Percentiles rank a stretch among this genome's conserved stretches.
Conservation (phyloP, 306 rosid species). For the Hippophae tibetana region DNA sequence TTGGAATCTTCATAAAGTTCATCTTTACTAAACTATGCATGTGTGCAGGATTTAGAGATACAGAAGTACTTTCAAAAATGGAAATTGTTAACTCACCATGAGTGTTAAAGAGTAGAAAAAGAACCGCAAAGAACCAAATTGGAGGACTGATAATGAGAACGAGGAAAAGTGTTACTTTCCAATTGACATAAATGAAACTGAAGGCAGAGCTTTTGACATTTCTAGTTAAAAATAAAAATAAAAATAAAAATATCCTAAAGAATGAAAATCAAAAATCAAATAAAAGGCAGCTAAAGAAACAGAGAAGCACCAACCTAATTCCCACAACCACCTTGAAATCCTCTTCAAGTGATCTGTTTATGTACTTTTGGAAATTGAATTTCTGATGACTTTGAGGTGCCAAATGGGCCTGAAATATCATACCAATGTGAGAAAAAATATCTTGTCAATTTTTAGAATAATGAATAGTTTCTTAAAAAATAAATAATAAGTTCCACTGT, state of each 20-base stretch:
- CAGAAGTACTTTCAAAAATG: not conserved
- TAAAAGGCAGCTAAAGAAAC: not conserved
- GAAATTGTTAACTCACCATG: slow-evolving; percentile 4
- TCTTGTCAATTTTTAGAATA: too few species aligned
- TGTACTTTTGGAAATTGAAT: slow-evolving; percentile 67
- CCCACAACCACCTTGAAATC: slow-evolving; percentile 83
- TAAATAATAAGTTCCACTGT: too few species aligned
- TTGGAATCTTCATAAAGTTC: too few species aligned
- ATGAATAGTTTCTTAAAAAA: too few species aligned
- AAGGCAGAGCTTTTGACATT: not conserved
- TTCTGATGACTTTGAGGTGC: slow-evolving; percentile 54
- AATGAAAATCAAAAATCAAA: not conserved
- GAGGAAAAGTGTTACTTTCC: not conserved
- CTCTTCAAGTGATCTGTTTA: slow-evolving; percentile 65
- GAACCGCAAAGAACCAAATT: slow-evolving; percentile 20
- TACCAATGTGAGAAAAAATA: too few species aligned
- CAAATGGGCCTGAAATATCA: slow-evolving; percentile 64
- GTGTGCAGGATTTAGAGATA: not conserved
- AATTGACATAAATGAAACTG: not conserved
- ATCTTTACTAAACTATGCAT: too few species aligned
- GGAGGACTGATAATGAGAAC: slow-evolving; percentile 19
- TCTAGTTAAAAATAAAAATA: not conserved
- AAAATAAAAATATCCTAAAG: not conserved
- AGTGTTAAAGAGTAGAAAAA: slow-evolving; percentile 19
- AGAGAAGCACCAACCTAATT: slow-evolving; percentile 44